These are phyloP conservation scores for Pythium guiyangense DNA, from an alignment of 352 stramenopile species.

Conservation along the genomic window DNA sequence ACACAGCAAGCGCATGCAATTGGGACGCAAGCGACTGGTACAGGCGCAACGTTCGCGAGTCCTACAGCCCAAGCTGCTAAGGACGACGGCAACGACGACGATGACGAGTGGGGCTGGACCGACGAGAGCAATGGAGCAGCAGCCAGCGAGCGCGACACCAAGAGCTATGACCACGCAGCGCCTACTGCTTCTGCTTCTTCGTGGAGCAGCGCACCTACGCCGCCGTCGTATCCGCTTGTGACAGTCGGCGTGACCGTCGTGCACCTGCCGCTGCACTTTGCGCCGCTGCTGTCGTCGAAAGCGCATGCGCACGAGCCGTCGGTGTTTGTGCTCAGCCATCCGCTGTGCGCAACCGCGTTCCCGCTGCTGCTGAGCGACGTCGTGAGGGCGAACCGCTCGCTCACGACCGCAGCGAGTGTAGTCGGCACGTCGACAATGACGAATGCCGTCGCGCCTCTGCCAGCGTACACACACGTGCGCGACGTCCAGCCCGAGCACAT, in stretches of 20 bases:
- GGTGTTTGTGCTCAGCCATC: conserved; percentile 68
- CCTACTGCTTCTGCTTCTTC: neutral
- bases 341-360: conserved; percentile 61
- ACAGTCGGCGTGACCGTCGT: conserved; percentile 31
- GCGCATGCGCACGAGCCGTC: conserved; percentile 37
- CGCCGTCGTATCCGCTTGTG: neutral
- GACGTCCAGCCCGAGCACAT: conserved; percentile 69
- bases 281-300: conserved; percentile 46
- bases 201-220: neutral
- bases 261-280: conserved; percentile 54
- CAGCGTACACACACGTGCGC: conserved; percentile 51
- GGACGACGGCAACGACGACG: conserved; percentile 1
- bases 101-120: conserved; percentile 52
- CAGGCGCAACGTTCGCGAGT: neutral
- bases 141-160: neutral
- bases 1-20: neutral
- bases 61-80: neutral
- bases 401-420: neutral
- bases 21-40: conserved; percentile 4
- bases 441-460: neutral
- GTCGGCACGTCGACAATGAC: no score
- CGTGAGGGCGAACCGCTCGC: neutral
- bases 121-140: conserved; percentile 21
- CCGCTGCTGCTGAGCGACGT: conserved; percentile 64
- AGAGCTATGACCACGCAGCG: no score